A percentile compares a stretch with the other conserved stretches of the same genome.
phyloP scores from a whole-genome alignment of 805 yeast genomes.

The Candida fluviatilis region DNA sequence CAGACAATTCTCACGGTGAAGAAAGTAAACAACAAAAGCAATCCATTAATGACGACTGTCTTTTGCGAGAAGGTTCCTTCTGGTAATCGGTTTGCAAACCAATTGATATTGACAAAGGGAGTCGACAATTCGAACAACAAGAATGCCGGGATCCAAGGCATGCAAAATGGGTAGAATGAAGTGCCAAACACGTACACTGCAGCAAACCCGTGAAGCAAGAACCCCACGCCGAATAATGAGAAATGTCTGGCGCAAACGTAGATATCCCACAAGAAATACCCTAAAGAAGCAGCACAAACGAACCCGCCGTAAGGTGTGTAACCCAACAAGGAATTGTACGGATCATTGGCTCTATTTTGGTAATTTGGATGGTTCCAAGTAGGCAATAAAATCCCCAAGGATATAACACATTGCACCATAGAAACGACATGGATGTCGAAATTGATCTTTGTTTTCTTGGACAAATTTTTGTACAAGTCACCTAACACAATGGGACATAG shows the following conservation, averaged over 20 bases:
- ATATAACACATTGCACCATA: conserved; percentile 72
- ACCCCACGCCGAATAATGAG: conserved; percentile 74
- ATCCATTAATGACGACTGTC: conserved; percentile 63
- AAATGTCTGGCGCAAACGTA: conserved; percentile 61
- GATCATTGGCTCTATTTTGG: conserved; percentile 34
- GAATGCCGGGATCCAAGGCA: conserved; percentile 79
- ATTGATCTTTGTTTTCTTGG: conserved; percentile 51
- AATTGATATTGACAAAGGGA: conserved; percentile 91
- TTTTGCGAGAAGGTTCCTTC: conserved; percentile 55
- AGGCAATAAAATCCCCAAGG: conserved; percentile 59
- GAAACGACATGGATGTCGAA: conserved; percentile 92
- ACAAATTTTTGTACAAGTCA: conserved; percentile 46
- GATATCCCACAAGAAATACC: conserved; percentile 92
- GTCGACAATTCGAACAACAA: conserved; percentile 84
- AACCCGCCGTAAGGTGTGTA: conserved; percentile 73
- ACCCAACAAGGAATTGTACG: conserved; percentile 48
- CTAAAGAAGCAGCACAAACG: conserved; percentile 66
- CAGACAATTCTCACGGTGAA: conserved; percentile 76
- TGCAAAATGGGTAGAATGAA: conserved; percentile 68
- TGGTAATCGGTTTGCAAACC: conserved; percentile 83
- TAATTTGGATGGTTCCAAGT: conserved; percentile 56
- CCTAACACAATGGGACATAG: conserved; percentile 51
- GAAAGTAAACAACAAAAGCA: conserved; percentile 63
- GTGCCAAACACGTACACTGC: conserved; percentile 69
- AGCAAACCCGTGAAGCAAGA: conserved; percentile 77